These are phyloP conservation scores for Saitozyma podzolica DNA, from an alignment of 768 basidiomycete species.

Conservation along the genomic window DNA sequence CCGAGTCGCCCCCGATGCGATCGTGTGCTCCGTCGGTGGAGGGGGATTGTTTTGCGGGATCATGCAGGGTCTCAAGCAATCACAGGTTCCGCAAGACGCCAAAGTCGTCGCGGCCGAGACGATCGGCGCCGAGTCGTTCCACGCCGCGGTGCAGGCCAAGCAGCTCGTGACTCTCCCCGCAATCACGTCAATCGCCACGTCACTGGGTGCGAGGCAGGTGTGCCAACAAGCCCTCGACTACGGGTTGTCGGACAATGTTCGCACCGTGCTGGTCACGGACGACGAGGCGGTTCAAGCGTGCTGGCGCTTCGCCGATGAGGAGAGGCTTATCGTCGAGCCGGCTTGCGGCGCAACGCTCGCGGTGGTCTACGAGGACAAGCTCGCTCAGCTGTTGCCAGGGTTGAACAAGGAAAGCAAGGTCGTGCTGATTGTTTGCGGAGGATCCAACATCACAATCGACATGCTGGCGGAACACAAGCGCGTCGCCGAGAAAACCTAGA, in stretches of 20 bases:
- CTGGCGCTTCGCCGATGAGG: slow-evolving; percentile 33
- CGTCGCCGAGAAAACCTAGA: no score
- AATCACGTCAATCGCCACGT: slow-evolving; percentile 42
- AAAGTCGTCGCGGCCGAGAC: slow-evolving; percentile 35
- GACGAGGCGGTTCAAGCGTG: slow-evolving; percentile 29
- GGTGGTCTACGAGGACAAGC: slow-evolving; percentile 17
- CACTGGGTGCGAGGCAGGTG: slow-evolving; percentile 33
- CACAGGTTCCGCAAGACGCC: background rate
- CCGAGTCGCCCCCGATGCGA: slow-evolving; percentile 20
- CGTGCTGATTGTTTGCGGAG: slow-evolving; percentile 38
- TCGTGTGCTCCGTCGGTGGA: slow-evolving; percentile 43
- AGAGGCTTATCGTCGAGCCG: slow-evolving; percentile 36
- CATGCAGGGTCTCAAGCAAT: slow-evolving; percentile 25
- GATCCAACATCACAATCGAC: slow-evolving; percentile 26
- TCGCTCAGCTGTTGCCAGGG: slow-evolving; percentile 11
- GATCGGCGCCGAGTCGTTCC: slow-evolving; percentile 27
- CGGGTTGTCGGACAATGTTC: slow-evolving; percentile 10
- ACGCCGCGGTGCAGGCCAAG: slow-evolving; percentile 18
- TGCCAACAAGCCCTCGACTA: slow-evolving; percentile 23
- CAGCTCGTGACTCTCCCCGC: slow-evolving; percentile 31
- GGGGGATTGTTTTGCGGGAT: slow-evolving; percentile 42
- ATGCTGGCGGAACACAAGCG: slow-evolving; percentile 21
- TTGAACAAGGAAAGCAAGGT: slow-evolving; percentile 18
- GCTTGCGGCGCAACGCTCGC: slow-evolving; percentile 39
- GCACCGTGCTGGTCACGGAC: slow-evolving; percentile 22